These are phyloP conservation scores for Cordyceps fumosorosea DNA, from an alignment of 2,329 filamentous ascomycete genomes.

Conservation along the genomic window DNA sequence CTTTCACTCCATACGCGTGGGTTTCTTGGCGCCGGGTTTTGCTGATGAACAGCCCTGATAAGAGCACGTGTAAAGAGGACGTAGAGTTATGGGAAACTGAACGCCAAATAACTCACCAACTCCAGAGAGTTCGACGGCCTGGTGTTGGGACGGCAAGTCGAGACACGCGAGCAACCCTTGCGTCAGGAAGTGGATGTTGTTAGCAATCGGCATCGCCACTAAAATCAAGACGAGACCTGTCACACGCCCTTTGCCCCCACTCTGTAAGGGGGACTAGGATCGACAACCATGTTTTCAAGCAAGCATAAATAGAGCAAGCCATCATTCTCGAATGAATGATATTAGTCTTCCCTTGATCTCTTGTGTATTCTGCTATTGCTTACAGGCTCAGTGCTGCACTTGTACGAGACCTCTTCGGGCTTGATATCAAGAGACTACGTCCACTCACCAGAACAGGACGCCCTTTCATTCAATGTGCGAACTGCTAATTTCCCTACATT, in stretches of 20 bases:
- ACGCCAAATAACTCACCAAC: background rate
- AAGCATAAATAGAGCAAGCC: background rate
- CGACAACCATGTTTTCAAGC: background rate
- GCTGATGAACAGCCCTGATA: background rate
- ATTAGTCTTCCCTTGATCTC: background rate
- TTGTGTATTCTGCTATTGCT: too few relatives aligned
- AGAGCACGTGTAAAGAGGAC: background rate
- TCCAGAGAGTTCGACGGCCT: background rate
- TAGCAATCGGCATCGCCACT: slow-evolving; percentile 13
- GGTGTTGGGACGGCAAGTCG: slow-evolving; percentile 6
- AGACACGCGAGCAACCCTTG: slow-evolving; percentile 19
- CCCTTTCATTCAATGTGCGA: too few relatives aligned
- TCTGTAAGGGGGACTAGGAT: background rate
- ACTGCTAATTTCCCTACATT: background rate
- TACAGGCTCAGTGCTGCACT: too few relatives aligned
- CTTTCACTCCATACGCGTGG: background rate
- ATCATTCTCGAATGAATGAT: background rate
- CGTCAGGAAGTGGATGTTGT: slow-evolving; percentile 14
- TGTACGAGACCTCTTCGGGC: too few relatives aligned
- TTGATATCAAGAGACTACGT: too few relatives aligned
- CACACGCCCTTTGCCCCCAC: slow-evolving; percentile 5
- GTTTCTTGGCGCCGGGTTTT: background rate
- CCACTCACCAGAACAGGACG: too few relatives aligned
- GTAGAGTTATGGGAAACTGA: background rate
- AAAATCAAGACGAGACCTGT: slow-evolving; percentile 3